Evolutionary conservation across 805 yeast genomes (phyloP).

Genomic region (Ogataea degrootiae): DNA sequence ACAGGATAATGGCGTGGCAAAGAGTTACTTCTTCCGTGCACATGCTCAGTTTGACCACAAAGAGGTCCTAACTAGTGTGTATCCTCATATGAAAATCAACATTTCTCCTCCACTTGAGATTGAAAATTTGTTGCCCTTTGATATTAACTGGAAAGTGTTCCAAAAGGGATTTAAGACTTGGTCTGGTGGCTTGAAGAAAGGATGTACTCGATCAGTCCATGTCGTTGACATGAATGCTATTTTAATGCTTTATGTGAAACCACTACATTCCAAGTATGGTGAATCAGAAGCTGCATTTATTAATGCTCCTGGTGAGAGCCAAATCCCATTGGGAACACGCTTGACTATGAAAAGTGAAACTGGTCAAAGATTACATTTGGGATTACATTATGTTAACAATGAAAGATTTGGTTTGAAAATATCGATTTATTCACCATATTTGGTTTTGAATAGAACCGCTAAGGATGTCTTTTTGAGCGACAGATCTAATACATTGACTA

Average conservation of each 20-base stretch:
- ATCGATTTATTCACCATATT: conserved; percentile 77
- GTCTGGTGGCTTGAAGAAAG: conserved; percentile 57
- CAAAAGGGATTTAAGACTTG: conserved; percentile 72
- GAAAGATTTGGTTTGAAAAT: conserved; percentile 57
- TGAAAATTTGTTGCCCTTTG: conserved; percentile 82
- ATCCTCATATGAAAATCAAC: conserved; percentile 77
- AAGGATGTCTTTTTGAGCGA: conserved; percentile 57
- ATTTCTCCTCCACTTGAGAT: conserved; percentile 83
- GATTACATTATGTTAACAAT: conserved; percentile 55
- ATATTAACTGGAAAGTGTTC: conserved; percentile 66
- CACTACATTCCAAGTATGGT: conserved; percentile 54
- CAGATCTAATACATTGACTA: conserved; percentile 44
- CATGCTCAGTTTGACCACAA: conserved; percentile 57
- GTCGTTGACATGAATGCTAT: conserved; percentile 71
- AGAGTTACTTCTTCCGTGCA: conserved; percentile 56
- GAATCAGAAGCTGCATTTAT: conserved; percentile 74
- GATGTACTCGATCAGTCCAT: conserved; percentile 70
- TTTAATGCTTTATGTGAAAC: conserved; percentile 64
- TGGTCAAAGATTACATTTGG: conserved; percentile 64
- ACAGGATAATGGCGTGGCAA: conserved; percentile 30
- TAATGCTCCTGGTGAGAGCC: conserved; percentile 40
- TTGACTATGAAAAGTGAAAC: conserved; percentile 51
- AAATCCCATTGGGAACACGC: conserved; percentile 31
- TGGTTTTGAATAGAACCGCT: conserved; percentile 77
- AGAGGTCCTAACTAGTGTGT: conserved; percentile 70